Conservation (phyloP, 768 basidiomycete species). For the Lyophyllum shimeji region DNA sequence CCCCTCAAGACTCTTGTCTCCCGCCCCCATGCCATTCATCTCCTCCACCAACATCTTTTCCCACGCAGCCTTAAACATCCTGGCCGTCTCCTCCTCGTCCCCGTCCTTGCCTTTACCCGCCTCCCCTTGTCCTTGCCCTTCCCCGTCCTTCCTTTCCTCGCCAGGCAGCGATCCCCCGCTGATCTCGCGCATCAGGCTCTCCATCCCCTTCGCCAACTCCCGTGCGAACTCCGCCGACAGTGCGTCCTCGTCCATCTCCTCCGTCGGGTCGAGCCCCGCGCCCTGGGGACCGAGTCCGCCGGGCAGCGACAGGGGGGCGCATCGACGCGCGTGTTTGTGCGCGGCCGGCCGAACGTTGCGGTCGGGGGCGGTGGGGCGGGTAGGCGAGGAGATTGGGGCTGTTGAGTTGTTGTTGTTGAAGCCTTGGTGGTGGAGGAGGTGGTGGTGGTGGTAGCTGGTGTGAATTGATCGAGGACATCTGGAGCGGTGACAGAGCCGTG, state of each 20-base stretch:
- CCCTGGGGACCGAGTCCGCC: constrained; percentile 31
- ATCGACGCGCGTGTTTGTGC: constrained; percentile 51
- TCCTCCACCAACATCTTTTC: constrained; percentile 69
- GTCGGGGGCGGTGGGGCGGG: constrained; percentile 34
- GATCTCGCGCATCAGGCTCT: constrained; percentile 47
- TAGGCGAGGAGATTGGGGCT: constrained; percentile 18
- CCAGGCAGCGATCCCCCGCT: constrained; percentile 28
- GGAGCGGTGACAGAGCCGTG: constrained; percentile 1
- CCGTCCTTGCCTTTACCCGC: constrained; percentile 25
- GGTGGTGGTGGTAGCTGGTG: constrained; percentile 16
- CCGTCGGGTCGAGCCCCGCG: constrained; percentile 21
- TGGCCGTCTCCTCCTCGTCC: constrained; percentile 32
- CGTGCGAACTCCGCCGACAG: constrained; percentile 42
- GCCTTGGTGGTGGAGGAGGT: constrained; percentile 15
- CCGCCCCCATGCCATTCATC: constrained; percentile 48
- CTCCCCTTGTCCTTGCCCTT: background rate
- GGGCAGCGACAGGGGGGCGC: constrained; percentile 35
- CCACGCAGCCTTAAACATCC: constrained; percentile 59
- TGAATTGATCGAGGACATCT: constrained; percentile 50
- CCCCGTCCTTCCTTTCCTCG: constrained; percentile 15
- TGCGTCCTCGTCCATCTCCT: constrained; percentile 38
- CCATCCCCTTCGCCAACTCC: constrained; percentile 51
- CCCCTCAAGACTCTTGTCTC: too few relatives aligned
- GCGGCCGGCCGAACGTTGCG: constrained; percentile 35
- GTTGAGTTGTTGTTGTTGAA: background rate